A percentile compares a stretch with the other conserved stretches of the same genome.
Conservation (phyloP, 1,284 basidiomycete genomes). For the Malassezia obtusa region DNA sequence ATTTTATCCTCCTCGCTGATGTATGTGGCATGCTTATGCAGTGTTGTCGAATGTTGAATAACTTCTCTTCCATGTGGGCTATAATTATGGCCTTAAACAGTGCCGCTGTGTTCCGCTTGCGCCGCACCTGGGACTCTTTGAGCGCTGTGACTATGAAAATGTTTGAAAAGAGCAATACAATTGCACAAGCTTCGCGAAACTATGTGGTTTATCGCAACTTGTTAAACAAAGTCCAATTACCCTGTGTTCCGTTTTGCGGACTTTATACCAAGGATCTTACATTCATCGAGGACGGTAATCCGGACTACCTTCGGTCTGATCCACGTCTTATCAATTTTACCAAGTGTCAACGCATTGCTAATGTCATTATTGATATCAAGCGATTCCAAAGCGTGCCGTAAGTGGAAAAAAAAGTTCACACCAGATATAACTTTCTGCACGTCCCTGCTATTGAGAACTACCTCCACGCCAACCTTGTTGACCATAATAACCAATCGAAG, state of each 20-base stretch:
- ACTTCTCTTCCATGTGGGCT: slow-evolving; percentile 91
- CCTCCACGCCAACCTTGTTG: slow-evolving; percentile 63
- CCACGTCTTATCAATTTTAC: slow-evolving; percentile 75
- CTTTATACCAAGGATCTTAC: slow-evolving; percentile 92
- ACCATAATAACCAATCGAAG: slow-evolving; percentile 34
- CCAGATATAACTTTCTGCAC: slow-evolving; percentile 58
- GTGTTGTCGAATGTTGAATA: slow-evolving; percentile 76
- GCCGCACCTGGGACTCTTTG: slow-evolving; percentile 89
- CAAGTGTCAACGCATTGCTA: slow-evolving; percentile 84
- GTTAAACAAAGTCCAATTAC: slow-evolving; percentile 74
- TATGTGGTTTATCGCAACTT: slow-evolving; percentile 82
- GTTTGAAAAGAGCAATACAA: slow-evolving; percentile 63
- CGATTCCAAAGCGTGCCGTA: slow-evolving; percentile 76
- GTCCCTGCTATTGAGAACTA: slow-evolving; percentile 64
- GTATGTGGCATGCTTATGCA: neutral
- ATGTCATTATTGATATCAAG: slow-evolving; percentile 91
- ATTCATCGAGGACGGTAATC: slow-evolving; percentile 97
- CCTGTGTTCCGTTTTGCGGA: slow-evolving; percentile 89
- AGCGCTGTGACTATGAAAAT: slow-evolving; percentile 52
- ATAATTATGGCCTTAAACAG: slow-evolving; percentile 91
- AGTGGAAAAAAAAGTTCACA: neutral
- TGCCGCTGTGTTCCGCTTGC: slow-evolving; percentile 80
- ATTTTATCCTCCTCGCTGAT: slow-evolving; percentile 86
- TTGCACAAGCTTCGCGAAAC: slow-evolving; percentile 80
- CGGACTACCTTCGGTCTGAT: slow-evolving; percentile 63